Percentiles rank a stretch among this genome's conserved stretches.
Evolutionary conservation across 2,329 filamentous ascomycete species (phyloP).

Genomic region (Paraphoma sp.): DNA sequence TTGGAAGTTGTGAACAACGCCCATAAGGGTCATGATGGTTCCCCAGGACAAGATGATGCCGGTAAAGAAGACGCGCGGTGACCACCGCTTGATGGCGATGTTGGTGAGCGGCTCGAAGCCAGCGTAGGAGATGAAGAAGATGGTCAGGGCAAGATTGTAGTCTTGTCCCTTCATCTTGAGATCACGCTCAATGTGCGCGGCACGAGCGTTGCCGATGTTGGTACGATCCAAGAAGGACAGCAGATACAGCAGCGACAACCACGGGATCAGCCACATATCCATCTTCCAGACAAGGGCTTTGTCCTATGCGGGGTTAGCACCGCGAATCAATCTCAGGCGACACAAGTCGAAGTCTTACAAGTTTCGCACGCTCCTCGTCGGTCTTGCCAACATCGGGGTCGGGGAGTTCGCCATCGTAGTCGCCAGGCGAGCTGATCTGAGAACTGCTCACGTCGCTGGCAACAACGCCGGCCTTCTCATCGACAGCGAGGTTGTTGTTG

Average conservation of each 20-base stretch:
- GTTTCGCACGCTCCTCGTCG: constrained; percentile 41
- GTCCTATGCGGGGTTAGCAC: constrained; percentile 36
- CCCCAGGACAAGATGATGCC: constrained; percentile 59
- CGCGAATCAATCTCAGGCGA: not conserved
- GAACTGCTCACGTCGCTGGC: constrained; percentile 37
- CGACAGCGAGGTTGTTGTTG: constrained; percentile 15
- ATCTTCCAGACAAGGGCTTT: constrained; percentile 51
- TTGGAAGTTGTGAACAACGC: constrained; percentile 50
- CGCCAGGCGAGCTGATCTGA: constrained; percentile 26
- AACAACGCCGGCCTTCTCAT: constrained; percentile 32
- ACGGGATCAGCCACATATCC: constrained; percentile 50
- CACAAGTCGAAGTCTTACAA: constrained; percentile 28
- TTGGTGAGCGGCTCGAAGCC: constrained; percentile 63
- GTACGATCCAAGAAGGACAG: constrained; percentile 49
- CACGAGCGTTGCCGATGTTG: constrained; percentile 55
- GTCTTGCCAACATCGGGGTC: constrained; percentile 44
- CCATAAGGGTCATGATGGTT: constrained; percentile 58
- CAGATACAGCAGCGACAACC: constrained; percentile 52
- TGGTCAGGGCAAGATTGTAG: constrained; percentile 68
- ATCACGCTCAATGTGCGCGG: constrained; percentile 39
- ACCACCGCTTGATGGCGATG: constrained; percentile 66
- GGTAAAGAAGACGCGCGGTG: constrained; percentile 53
- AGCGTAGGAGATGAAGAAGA: constrained; percentile 67
- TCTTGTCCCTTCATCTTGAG: constrained; percentile 59
- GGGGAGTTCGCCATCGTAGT: constrained; percentile 42